Evolutionary conservation across 768 basidiomycete species (phyloP), one percentile per base, ranked within the genome.

Genomic region (Amanita fuliginea): DNA sequence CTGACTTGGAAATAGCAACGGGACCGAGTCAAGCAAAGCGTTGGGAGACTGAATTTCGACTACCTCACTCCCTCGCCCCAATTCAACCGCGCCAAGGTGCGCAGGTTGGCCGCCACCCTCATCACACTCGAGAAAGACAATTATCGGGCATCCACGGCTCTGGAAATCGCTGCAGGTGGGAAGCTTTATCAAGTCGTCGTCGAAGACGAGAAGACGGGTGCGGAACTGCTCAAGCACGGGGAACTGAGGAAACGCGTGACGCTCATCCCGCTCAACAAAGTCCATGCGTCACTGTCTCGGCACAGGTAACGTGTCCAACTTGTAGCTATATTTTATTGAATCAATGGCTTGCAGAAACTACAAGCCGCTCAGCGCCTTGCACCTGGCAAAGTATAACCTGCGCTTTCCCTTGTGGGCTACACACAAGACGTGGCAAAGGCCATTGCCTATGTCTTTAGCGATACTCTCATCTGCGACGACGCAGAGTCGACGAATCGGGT

Each of bases 161-260:
- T 98, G 3, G 96, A 99, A 64, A 83, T 97, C 54, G 81, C 88
- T 14, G 94, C 93, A 0, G 93, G 93, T 0, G 82, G 79, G 0
- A 86, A 85, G 55, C 71, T 99, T 7, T 96, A 86, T 67, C 91
- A 98, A 54, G 90, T 98, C 33, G 86, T 98, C 22, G 88, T 98
- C 6, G 82, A 94, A 55, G 82, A 95, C 59, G 93, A 97, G 65
- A 76, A 76, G 49, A 79, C 94, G 40, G 94, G 92, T 24, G 87
- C 86, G 57, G 81, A 86, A 24, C 74, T 98, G 21, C 68, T 98
- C 42, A 77, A 86, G 60, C 80, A 85, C 42, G 74, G 75, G 9
- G 59, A 71, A 43, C 77, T 98, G 56, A 83, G 79, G 69, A 91
- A 86, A 64, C 80, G 93, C 16, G 87, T 95, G 16, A 96, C 92